These are phyloP conservation scores for Globomyces pollinis-pini DNA, from an alignment of 192 early-diverging fungal species.

Conservation along the genomic window DNA sequence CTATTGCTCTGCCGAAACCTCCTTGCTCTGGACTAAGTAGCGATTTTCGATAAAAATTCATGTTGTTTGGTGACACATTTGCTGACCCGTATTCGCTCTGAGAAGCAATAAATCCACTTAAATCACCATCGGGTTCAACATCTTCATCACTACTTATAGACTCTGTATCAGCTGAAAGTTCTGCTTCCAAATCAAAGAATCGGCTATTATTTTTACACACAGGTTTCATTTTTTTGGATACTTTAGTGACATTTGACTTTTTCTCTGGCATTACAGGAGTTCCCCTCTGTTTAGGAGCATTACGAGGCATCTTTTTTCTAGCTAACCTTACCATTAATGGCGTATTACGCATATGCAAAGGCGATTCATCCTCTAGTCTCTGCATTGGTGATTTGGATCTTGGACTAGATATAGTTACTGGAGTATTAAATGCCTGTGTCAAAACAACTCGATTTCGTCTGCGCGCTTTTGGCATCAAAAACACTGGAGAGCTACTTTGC, in stretches of 20 bases:
- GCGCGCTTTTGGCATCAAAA: too few species aligned
- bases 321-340: not conserved
- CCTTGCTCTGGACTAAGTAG: not conserved
- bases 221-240: not conserved
- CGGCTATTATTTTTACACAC: constrained; percentile 4
- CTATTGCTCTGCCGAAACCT: not conserved
- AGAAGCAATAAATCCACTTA: constrained; percentile 24
- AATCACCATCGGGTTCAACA: constrained; percentile 2
- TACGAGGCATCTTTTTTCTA: not conserved
- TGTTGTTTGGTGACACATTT: not conserved
- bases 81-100: constrained; percentile 6
- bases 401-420: too few species aligned
- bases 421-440: too few species aligned
- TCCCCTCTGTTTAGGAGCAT: not conserved
- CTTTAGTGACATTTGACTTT: not conserved
- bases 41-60: not conserved
- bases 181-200: constrained; percentile 23
- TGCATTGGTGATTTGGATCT: too few species aligned
- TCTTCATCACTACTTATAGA: constrained; percentile 6
- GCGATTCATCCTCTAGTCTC: not conserved
- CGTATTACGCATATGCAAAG: not conserved
- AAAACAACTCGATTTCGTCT: too few species aligned
- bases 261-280: not conserved
- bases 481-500: too few species aligned
- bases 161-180: constrained; percentile 1